Percentiles rank a stretch among this genome's conserved stretches.
phyloP scores from a whole-genome alignment of 73 alveolate species.

The Paramecium caudatum region DNA sequence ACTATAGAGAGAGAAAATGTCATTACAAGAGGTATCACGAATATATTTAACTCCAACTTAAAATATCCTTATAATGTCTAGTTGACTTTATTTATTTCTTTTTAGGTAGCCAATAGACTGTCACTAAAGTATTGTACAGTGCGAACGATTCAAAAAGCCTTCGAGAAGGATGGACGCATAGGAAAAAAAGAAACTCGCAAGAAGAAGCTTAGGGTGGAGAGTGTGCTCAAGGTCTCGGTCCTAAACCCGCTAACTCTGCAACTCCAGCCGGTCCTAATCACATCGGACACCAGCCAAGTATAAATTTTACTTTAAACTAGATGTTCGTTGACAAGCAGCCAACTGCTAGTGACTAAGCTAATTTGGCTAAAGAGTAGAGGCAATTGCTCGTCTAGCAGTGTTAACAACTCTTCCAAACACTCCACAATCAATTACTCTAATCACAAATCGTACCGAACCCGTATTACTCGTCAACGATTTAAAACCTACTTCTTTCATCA shows the following conservation, averaged over 20 bases:
- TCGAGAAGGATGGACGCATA: conserved; percentile 52
- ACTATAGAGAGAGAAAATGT: not conserved
- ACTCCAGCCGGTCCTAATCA: not conserved
- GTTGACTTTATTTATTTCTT: not conserved
- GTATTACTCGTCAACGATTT: too few relatives aligned
- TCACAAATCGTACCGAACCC: too few relatives aligned
- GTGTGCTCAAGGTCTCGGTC: not conserved
- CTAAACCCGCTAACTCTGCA: conserved; percentile 25
- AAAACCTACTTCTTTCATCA: not conserved
- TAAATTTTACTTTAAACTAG: not conserved
- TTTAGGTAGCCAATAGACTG: conserved; percentile 62
- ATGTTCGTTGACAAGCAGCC: conserved; percentile 43
- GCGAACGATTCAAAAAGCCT: conserved; percentile 52
- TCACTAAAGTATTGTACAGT: conserved; percentile 53
- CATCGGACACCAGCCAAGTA: not conserved
- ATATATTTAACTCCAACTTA: not conserved
- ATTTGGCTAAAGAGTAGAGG: conserved; percentile 19
- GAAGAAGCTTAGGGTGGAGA: conserved; percentile 38
- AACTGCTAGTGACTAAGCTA: not conserved
- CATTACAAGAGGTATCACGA: conserved; percentile 43
- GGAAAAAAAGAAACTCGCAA: conserved; percentile 65
- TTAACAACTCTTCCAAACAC: too few relatives aligned
- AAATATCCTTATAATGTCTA: not conserved
- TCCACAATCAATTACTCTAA: too few relatives aligned
- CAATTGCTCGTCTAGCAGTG: too few relatives aligned